phyloP scores from a whole-genome alignment of 306 rosid genomes.

The Acmispon strigosus region DNA sequence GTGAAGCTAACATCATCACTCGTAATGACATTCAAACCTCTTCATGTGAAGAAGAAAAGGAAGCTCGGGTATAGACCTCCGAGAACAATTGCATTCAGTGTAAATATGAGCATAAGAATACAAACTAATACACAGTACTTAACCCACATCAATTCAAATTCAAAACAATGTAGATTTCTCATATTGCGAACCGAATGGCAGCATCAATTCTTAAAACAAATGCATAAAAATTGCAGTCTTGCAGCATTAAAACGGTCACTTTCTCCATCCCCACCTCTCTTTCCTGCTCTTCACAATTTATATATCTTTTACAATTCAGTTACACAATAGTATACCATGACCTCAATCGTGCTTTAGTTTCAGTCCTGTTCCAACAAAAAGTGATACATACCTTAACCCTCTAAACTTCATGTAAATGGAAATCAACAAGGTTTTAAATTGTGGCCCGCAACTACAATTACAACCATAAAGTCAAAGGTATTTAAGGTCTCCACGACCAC shows the following conservation, averaged over 20 bases:
- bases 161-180: background rate
- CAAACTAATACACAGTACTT: background rate
- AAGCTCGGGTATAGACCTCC: background rate
- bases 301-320: background rate
- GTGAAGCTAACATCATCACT: conserved; percentile 20
- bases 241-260: background rate
- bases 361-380: background rate
- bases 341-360: background rate
- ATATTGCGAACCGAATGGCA: background rate
- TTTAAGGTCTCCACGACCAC: too few relatives aligned
- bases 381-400: background rate
- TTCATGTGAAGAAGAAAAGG: background rate
- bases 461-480: too few relatives aligned
- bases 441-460: too few relatives aligned
- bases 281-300: background rate
- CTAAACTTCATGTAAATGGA: background rate
- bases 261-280: background rate
- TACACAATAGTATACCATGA: background rate
- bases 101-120: background rate
- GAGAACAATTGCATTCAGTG: background rate
- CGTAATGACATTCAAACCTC: background rate
- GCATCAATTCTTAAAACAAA: background rate
- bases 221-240: background rate
- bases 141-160: background rate
- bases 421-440: background rate